A percentile compares a stretch with the other conserved stretches of the same genome.
phyloP scores from a whole-genome alignment of 257 asterid species.

The Plectranthus barbatus region DNA sequence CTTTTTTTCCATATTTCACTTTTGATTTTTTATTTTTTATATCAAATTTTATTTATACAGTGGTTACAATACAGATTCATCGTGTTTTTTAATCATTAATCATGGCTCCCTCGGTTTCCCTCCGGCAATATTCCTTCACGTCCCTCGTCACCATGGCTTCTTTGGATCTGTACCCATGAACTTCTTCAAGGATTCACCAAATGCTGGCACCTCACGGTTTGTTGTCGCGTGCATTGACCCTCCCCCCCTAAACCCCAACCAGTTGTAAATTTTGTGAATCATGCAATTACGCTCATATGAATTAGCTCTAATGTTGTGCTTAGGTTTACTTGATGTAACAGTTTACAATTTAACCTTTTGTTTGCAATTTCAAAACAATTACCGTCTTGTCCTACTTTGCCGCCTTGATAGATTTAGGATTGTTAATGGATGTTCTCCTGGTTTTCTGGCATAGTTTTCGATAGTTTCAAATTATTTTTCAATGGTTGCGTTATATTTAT shows the following conservation, averaged over 20 bases:
- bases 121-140: conserved; percentile 33
- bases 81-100: no score
- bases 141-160: conserved; percentile 47
- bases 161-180: conserved; percentile 39
- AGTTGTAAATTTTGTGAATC: conserved; percentile 14
- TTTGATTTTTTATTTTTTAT: no score
- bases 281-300: background rate
- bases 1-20: no score
- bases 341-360: conserved; percentile 6
- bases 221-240: conserved; percentile 29
- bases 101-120: conserved; percentile 26
- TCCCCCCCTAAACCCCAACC: conserved; percentile 46
- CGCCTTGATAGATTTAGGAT: no score
- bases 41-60: no score
- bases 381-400: no score
- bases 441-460: no score
- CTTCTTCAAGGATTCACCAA: conserved; percentile 38
- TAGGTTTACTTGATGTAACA: conserved; percentile 11
- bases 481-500: no score
- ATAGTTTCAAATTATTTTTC: no score
- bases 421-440: no score
- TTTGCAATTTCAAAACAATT: conserved; percentile 10
- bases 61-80: no score
- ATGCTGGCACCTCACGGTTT: conserved; percentile 43
- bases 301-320: background rate